Evolutionary conservation across 2,329 filamentous ascomycete genomes (phyloP).

Genomic region (Dryadomyces quercivorus): DNA sequence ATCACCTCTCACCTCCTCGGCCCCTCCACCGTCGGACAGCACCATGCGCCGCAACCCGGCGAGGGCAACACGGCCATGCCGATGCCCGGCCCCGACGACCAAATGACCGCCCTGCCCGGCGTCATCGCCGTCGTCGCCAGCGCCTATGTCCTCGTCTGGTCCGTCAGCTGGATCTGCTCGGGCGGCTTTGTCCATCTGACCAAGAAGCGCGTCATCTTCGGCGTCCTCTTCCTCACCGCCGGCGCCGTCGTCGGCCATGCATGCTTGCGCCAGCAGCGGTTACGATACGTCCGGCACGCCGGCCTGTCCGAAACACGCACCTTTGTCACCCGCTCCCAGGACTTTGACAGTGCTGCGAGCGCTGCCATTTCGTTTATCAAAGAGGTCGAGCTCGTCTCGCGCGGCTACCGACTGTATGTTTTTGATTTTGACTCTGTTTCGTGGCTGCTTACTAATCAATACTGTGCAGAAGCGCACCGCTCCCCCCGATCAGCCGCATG

Average conservation of each 20-base stretch:
- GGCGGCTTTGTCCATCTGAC: constrained; percentile 39
- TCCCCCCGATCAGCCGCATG: constrained; percentile 84
- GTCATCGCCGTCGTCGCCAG: constrained; percentile 46
- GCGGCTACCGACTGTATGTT: constrained; percentile 77
- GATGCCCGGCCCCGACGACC: constrained; percentile 6
- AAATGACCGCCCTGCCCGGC: constrained; percentile 24
- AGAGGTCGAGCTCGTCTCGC: constrained; percentile 88
- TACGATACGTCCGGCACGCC: constrained; percentile 65
- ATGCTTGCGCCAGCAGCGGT: constrained; percentile 67
- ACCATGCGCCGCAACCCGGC: constrained; percentile 9
- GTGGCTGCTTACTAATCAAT: background rate
- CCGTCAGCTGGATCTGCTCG: constrained; percentile 58
- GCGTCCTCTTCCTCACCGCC: constrained; percentile 33
- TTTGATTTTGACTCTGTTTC: constrained; percentile 13
- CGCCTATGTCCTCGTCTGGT: constrained; percentile 55
- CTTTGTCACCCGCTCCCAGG: constrained; percentile 64
- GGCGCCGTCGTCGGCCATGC: constrained; percentile 53
- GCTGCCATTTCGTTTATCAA: constrained; percentile 75
- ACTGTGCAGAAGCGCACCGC: constrained; percentile 58
- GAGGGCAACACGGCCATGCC: constrained; percentile 9
- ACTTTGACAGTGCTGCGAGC: constrained; percentile 65
- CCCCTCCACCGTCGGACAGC: constrained; percentile 40
- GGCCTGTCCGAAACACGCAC: constrained; percentile 55
- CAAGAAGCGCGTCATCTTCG: constrained; percentile 39
- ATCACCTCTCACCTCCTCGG: constrained; percentile 83